Evolutionary conservation across 257 asterid genomes (phyloP), one percentile per base, ranked within the genome.

Genomic region (Primulina huaijiensis): DNA sequence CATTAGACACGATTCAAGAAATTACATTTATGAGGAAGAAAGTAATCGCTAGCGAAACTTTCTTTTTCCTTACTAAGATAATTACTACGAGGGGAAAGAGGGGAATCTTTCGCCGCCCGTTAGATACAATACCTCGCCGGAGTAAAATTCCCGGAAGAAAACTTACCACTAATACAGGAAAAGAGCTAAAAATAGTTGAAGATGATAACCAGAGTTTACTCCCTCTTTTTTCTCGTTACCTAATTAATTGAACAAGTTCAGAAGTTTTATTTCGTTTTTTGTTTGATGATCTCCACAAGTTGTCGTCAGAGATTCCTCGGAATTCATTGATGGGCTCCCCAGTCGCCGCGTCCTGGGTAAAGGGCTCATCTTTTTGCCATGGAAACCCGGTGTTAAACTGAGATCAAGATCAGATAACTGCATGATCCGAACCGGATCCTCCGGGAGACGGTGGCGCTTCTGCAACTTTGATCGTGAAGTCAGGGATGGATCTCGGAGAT

Each of bases 361-460:
- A 52, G 70, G 71, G 64, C 33, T 43, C 4, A 33, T 56, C 58
- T 20, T 46, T 62, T 75, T 71, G 25, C 68, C 57, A 25, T 29
- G 70, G 55, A 72, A 77, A 63, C 77, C 73, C 0, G 95, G 87
- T 17, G 86, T 79, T 68, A 84, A 64, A 62, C 86, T 77, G 29
- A 84, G 88, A 76, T 86, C 89, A 64, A 84, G 95, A 82, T 86
- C 92, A 3, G 89, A 67, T 6, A 82, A 43, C 75, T 75, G 87
- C 62, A 71, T 72, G 25, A 81, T 80, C 30, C 77, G 76, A 8
- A 74, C 74, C 5, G 72, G 80, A 19, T 75, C 82, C 8, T 72
- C 83, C 0, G 78, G 75, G 0, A 37, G 60, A 69, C 87, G 95
- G 6, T 81, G 80, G 1, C 92, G 87, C 69, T 88, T 79, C 46